A percentile compares a stretch with the other conserved stretches of the same genome.
Conservation (phyloP, 345 rosid species). For the Eucalyptus leucophloia region DNA sequence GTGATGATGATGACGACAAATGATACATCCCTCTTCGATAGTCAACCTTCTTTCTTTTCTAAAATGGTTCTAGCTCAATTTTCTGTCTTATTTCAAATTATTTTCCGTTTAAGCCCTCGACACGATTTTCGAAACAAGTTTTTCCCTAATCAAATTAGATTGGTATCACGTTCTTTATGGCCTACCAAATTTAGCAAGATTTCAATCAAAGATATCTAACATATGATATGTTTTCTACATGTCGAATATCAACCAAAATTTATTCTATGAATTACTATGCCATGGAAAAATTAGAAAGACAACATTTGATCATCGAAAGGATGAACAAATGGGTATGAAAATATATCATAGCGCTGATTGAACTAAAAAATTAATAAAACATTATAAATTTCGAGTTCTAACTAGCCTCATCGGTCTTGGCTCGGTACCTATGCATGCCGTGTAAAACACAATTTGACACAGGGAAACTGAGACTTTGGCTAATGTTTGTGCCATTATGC, state of each 20-base stretch:
- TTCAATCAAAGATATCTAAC: background rate
- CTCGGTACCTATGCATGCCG: background rate
- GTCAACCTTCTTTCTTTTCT: too few relatives aligned
- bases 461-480: background rate
- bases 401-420: background rate
- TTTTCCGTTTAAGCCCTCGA: too few relatives aligned
- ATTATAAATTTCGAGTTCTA: background rate
- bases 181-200: background rate
- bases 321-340: background rate
- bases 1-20: too few relatives aligned
- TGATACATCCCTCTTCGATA: too few relatives aligned
- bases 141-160: too few relatives aligned
- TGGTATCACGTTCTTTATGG: too few relatives aligned
- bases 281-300: background rate
- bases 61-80: accelerated
- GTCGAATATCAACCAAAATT: background rate
- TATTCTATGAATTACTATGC: accelerated
- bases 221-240: accelerated
- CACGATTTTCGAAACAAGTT: too few relatives aligned
- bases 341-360: background rate
- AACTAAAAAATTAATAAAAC: background rate
- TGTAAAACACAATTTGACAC: background rate
- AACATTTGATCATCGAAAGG: background rate
- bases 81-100: too few relatives aligned
- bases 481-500: accelerated